Evolutionary conservation across 805 yeast species (phyloP), one percentile per base, ranked within the genome.

Genomic region (Candida orba): DNA sequence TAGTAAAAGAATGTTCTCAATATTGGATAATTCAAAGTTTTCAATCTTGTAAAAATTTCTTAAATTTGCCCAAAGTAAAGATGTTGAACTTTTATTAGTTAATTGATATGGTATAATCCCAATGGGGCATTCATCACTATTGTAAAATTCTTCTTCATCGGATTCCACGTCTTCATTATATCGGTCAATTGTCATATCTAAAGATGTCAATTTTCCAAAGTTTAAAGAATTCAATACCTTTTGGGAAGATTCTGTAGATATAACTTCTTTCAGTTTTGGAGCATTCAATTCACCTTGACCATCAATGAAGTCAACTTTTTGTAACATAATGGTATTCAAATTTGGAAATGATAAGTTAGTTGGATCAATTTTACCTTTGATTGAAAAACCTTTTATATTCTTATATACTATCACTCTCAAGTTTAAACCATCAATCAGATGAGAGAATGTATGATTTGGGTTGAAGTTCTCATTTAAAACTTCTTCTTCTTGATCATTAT

Each of bases 41-140:
- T 31, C 13, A 3, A 42, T 13, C 10, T 29, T 13, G 13, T 35
- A 36, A 12, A 45, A 36, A 29, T 42, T 42, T 37, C 48, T 42
- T 4, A 45, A 39, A 17, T 45, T 45, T 4, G 36, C 45, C 48
- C 45, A 45, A 7, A 42, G 23, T n/a, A 45, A 31, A 4, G 22
- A 24, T 14, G 39, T 22, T 23, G 39, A 15, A 15, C 15, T n/a
- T n/a, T 6, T 17, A 8, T 31, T n/a, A 8, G 9, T 17, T 15
- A 31, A n/a, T 15, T 31, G 18, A 31, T 31, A 15, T 27, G 29
- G 29, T 27, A 9, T 3, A 8, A n/a, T 31, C 2, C 34, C 20
- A 31, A 15, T 7, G 2, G 18, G 17, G 6, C 15, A 17, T 15
- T 15, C 20, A 31, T 31, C 10, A 14, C 6, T 30, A 7, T 31